phyloP scores from a whole-genome alignment of 75 land plant species.

The Larix kaempferi region DNA sequence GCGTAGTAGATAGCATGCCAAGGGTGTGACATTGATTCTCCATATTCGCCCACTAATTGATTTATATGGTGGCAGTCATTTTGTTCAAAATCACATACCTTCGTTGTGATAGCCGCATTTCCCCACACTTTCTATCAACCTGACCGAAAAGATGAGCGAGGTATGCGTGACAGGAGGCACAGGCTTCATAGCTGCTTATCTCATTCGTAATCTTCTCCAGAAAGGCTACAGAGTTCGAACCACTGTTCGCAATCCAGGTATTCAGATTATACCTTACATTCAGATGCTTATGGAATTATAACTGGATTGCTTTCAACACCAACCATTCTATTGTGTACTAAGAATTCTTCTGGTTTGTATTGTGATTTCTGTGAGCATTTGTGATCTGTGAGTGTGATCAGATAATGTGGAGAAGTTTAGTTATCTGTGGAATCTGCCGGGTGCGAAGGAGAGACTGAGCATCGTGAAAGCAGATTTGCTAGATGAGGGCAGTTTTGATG shows the following conservation, averaged over 20 bases:
- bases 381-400: conserved; percentile 11
- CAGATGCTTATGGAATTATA: not conserved
- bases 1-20: no score
- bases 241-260: conserved; percentile 85
- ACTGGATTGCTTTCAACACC: not conserved
- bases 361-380: not conserved
- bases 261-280: not conserved
- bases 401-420: conserved; percentile 62
- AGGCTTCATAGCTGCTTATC: conserved; percentile 81
- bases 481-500: conserved; percentile 80
- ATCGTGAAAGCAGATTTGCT: conserved; percentile 70
- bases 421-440: conserved; percentile 56
- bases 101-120: no score
- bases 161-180: conserved; percentile 96
- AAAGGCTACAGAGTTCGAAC: conserved; percentile 73
- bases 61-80: no score
- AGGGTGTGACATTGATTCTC: no score
- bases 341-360: not conserved
- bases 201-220: conserved; percentile 59
- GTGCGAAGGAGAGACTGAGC: conserved; percentile 77
- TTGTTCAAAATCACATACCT: no score
- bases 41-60: no score
- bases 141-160: conserved; percentile 18
- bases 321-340: not conserved
- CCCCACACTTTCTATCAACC: no score